Conservation (phyloP, 2,329 filamentous ascomycete genomes). For the Xylariaceae sp. region DNA sequence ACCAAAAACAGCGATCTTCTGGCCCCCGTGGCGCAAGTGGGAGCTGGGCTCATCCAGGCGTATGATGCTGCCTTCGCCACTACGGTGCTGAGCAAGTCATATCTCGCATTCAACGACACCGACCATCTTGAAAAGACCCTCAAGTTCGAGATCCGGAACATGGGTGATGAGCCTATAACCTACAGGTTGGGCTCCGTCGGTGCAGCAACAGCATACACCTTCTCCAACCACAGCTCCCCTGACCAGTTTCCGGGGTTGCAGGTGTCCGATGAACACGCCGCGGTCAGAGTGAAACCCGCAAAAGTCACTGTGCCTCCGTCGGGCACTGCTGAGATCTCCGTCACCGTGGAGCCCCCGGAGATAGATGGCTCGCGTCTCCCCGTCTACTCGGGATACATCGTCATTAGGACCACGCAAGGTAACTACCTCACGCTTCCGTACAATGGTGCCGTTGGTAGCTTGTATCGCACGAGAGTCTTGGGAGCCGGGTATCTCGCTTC, state of each 20-base stretch:
- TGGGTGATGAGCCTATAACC: slow-evolving; percentile 42
- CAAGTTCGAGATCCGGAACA: slow-evolving; percentile 54
- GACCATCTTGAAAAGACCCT: slow-evolving; percentile 46
- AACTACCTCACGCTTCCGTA: slow-evolving; percentile 33
- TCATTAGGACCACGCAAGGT: slow-evolving; percentile 41
- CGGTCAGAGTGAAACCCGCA: slow-evolving; percentile 37
- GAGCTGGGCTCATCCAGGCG: slow-evolving; percentile 55
- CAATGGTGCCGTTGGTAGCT: slow-evolving; percentile 35
- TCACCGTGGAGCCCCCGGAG: slow-evolving; percentile 42
- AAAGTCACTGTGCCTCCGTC: slow-evolving; percentile 31
- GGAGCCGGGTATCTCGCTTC: slow-evolving; percentile 33
- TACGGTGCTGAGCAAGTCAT: slow-evolving; percentile 49
- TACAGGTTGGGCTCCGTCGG: slow-evolving; percentile 49
- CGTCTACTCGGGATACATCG: slow-evolving; percentile 45
- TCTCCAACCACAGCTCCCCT: slow-evolving; percentile 36
- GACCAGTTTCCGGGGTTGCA: slow-evolving; percentile 42
- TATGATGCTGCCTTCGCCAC: slow-evolving; percentile 53
- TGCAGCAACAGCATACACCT: slow-evolving; percentile 51
- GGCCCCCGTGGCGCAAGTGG: slow-evolving; percentile 56
- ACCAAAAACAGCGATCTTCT: slow-evolving; percentile 34
- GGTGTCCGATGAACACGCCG: slow-evolving; percentile 38
- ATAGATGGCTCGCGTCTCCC: slow-evolving; percentile 39
- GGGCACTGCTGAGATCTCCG: slow-evolving; percentile 33
- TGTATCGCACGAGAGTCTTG: slow-evolving; percentile 34
- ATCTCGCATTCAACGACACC: slow-evolving; percentile 60